Evolutionary conservation across 345 rosid genomes (phyloP).

Genomic region (Acer campestre): DNA sequence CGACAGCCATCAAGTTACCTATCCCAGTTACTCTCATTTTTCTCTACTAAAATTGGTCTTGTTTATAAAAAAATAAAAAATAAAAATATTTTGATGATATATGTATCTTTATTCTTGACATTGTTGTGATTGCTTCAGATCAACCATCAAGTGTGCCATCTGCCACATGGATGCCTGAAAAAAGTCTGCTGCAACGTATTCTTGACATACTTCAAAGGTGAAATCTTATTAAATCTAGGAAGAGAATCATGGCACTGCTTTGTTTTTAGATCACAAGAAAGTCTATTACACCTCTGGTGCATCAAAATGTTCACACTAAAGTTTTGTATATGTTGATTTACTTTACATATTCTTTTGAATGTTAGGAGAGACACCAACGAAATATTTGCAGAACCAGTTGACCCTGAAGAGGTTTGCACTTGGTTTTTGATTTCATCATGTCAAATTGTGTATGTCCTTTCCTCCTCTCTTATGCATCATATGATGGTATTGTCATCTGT

Average conservation of each 20-base stretch:
- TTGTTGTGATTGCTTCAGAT: constrained; percentile 31
- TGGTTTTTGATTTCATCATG: constrained; percentile 1
- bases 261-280: background rate
- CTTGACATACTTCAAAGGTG: constrained; percentile 66
- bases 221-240: constrained; percentile 9
- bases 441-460: constrained; percentile 7
- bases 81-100: background rate
- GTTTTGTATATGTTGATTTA: background rate
- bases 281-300: background rate
- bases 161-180: constrained; percentile 42
- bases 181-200: constrained; percentile 43
- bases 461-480: constrained; percentile 6
- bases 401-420: constrained; percentile 51
- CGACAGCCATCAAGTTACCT: constrained; percentile 20
- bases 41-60: constrained; percentile 13
- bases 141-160: constrained; percentile 20
- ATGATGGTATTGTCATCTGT: constrained; percentile 18
- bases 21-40: constrained; percentile 24
- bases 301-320: background rate
- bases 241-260: constrained; percentile 3
- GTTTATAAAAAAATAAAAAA: too few species aligned
- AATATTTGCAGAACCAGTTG: constrained; percentile 68
- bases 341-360: constrained; percentile 1
- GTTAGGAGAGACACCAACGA: constrained; percentile 64
- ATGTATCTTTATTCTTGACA: constrained; percentile 14